A percentile compares a stretch with the other conserved stretches of the same genome.
phyloP scores from a whole-genome alignment of 2,329 filamentous ascomycete genomes.

The Aureobasidium sp. region DNA sequence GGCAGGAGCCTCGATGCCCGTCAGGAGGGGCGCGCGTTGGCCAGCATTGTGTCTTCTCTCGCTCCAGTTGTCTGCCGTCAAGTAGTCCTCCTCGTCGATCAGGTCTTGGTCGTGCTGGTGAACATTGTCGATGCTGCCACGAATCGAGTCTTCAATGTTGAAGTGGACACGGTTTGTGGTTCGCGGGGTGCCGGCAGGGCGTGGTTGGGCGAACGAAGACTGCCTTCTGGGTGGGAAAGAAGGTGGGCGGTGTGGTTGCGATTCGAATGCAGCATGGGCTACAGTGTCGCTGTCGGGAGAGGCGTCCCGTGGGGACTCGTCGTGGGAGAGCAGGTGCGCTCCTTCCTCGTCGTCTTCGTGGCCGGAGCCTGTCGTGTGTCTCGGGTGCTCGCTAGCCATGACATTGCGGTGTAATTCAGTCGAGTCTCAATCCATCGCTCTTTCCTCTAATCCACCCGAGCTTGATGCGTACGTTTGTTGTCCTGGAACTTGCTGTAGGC shows the following conservation, averaged over 20 bases:
- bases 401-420: slow-evolving; percentile 24
- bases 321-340: slow-evolving; percentile 26
- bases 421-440: not conserved
- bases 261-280: slow-evolving; percentile 17
- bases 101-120: slow-evolving; percentile 30
- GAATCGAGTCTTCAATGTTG: slow-evolving; percentile 40
- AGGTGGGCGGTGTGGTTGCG: not conserved
- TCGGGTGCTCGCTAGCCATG: slow-evolving; percentile 29
- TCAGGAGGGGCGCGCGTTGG: slow-evolving; percentile 63
- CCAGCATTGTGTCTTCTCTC: slow-evolving; percentile 37
- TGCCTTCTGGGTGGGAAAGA: slow-evolving; percentile 22
- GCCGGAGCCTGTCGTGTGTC: slow-evolving; percentile 21
- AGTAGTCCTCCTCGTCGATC: slow-evolving; percentile 56
- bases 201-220: slow-evolving; percentile 41
- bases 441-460: not conserved
- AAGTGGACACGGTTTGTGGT: slow-evolving; percentile 72
- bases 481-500: not conserved
- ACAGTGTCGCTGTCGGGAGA: slow-evolving; percentile 22
- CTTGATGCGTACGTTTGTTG: not conserved
- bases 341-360: slow-evolving; percentile 20
- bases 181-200: slow-evolving; percentile 48
- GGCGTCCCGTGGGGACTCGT: slow-evolving; percentile 18
- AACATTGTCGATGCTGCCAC: slow-evolving; percentile 5
- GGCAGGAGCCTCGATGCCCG: slow-evolving; percentile 75
- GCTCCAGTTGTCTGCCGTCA: slow-evolving; percentile 31